A percentile compares a stretch with the other conserved stretches of the same genome.
Evolutionary conservation across 2,329 filamentous ascomycete genomes (phyloP).

Genomic region (Cladorrhinum sp.): DNA sequence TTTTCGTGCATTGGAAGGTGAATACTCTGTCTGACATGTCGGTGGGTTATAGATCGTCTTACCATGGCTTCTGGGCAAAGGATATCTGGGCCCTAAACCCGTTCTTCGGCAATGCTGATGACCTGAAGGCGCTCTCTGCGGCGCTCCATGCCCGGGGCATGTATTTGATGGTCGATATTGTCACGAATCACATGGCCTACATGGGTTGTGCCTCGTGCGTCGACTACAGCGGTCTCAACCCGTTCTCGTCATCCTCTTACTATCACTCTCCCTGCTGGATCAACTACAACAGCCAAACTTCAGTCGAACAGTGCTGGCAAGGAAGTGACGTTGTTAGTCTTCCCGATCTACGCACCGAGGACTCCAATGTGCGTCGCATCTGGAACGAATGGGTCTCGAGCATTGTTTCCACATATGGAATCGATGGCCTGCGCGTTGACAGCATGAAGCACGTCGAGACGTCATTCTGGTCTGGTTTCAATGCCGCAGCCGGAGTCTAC

Average conservation of each 20-base stretch:
- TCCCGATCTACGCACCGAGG: conserved; percentile 49
- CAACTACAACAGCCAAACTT: conserved; percentile 47
- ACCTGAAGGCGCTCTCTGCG: conserved; percentile 47
- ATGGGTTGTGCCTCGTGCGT: conserved; percentile 44
- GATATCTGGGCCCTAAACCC: conserved; percentile 48
- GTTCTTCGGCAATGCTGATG: conserved; percentile 47
- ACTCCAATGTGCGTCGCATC: conserved; percentile 20
- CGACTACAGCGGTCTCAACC: conserved; percentile 52
- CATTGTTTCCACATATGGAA: conserved; percentile 25
- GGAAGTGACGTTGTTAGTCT: conserved; percentile 46
- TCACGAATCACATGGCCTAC: conserved; percentile 57
- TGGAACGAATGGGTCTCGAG: conserved; percentile 27
- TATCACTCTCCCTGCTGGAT: conserved; percentile 55
- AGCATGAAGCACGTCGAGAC: conserved; percentile 48
- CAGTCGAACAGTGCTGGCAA: conserved; percentile 45
- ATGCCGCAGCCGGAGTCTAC: conserved; percentile 45
- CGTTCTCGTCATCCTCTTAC: conserved; percentile 52
- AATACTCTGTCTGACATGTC: neutral
- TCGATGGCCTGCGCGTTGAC: conserved; percentile 48
- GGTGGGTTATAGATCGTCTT: conserved; percentile 34
- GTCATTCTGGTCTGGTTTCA: conserved; percentile 47
- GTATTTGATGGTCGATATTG: conserved; percentile 61
- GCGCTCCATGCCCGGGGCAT: conserved; percentile 54
- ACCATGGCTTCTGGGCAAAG: conserved; percentile 53
- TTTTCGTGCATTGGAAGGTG: conserved; percentile 3